Base-by-base conservation (phyloP, 108 stramenopile genomes). In the Nannochloropsis granulata region DNA sequence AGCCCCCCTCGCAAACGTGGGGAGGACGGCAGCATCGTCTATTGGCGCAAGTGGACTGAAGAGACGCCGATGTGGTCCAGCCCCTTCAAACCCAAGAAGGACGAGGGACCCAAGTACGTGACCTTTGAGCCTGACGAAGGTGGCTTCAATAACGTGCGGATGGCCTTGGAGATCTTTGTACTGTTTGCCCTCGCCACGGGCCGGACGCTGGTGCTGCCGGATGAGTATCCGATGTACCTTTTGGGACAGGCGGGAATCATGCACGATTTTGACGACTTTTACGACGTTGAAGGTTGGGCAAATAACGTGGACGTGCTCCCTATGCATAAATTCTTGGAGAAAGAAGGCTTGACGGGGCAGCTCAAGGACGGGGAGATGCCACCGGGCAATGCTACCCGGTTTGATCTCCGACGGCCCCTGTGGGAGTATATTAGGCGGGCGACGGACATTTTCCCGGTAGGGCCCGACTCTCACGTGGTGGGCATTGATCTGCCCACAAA, bases 101-200 rank as follows among this genome's bases (percentile, higher is more conserved):
- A n/a, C 7, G 56, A 71, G 56, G 56, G n/a, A n/a, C 56, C 56
- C 5, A 71, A 80, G 7, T 97, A 93, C 84, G 79, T 97, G 21
- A 95, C 96, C 19, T 95, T 96, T 81, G 95, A 97, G 85, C 94
- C 94, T 8, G 95, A 95, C 86, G 84, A 92, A 44, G 97, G 97
- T 23, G 97, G 97, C 9, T 97, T 93, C 89, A 97, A 97, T 91
- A 97, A 97, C 91, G 93, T 96, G 71, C 95, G 97, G 44, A 96
- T 97, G 95, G 84, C 91, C 45, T 90, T 96, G 91, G 97, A 97
- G 90, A 95, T 95, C 19, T 92, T 94, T 56, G 43, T 96, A 13
- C 93, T 92, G 12, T 84, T 96, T 45, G 94, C 94, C 16, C 89
- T 93, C 82, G 94, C 94, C 81, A 97, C 93, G 89, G 96, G 96